These are phyloP conservation scores for Vitis hybrid DNA, from an alignment of 177 flowering plant species.

Conservation along the genomic window DNA sequence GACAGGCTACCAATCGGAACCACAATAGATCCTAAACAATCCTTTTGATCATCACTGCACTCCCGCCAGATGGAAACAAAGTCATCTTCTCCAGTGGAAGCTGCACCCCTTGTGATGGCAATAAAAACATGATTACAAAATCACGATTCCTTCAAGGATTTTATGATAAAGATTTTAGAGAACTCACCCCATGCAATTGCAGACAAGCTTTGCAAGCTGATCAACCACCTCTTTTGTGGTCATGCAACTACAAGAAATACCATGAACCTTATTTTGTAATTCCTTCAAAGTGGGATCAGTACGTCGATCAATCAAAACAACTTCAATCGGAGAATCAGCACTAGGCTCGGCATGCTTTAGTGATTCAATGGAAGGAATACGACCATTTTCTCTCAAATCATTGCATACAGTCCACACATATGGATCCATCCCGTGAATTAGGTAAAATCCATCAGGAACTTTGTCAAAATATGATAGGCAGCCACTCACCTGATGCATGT, in stretches of 20 bases:
- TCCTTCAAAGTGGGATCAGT: conserved; percentile 78
- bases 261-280: conserved; percentile 56
- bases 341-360: conserved; percentile 62
- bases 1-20: conserved; percentile 84
- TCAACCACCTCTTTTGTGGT: conserved; percentile 82
- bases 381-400: conserved; percentile 81
- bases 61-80: conserved; percentile 66
- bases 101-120: conserved; percentile 65
- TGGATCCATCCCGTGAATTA: conserved; percentile 85
- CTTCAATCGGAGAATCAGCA: conserved; percentile 64
- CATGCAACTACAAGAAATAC: conserved; percentile 56
- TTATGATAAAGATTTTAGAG: neutral
- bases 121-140: conserved; percentile 24
- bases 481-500: conserved; percentile 77
- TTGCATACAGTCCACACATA: conserved; percentile 89
- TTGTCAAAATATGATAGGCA: conserved; percentile 86
- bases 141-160: neutral
- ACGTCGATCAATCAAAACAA: conserved; percentile 68
- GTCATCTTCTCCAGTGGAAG: conserved; percentile 59
- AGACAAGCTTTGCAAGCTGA: conserved; percentile 84
- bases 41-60: conserved; percentile 67
- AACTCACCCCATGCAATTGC: conserved; percentile 87
- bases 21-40: conserved; percentile 80
- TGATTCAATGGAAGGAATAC: conserved; percentile 83
- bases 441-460: conserved; percentile 91